phyloP scores from a whole-genome alignment of 129 eudicot species.

The Artemisia annua region DNA sequence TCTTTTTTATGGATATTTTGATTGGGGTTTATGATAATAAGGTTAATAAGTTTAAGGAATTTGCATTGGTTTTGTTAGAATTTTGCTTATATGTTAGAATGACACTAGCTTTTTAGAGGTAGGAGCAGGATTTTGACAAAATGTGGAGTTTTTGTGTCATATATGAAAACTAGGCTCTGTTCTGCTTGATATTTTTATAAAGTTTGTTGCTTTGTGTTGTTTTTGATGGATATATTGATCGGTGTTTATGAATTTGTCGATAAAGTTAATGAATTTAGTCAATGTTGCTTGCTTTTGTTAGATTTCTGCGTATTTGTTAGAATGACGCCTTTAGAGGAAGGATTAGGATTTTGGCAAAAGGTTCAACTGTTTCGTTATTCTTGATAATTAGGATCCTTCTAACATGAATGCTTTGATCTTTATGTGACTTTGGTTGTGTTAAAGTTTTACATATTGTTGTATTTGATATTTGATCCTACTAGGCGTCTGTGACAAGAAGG shows the following conservation, averaged over 20 bases:
- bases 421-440: background rate
- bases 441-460: background rate
- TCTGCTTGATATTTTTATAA: too few species aligned
- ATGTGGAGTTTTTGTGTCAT: too few species aligned
- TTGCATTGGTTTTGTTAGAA: too few species aligned
- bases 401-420: background rate
- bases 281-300: background rate
- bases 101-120: too few species aligned
- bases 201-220: too few species aligned
- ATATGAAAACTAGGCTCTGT: too few species aligned
- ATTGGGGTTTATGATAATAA: too few species aligned
- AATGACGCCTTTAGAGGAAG: slow-evolving; percentile 13
- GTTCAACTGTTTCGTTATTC: slow-evolving; percentile 6
- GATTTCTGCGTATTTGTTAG: slow-evolving; percentile 5
- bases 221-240: too few species aligned
- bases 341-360: slow-evolving; percentile 2
- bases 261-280: background rate
- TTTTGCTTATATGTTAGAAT: too few species aligned
- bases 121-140: too few species aligned
- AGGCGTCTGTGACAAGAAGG: background rate
- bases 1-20: too few species aligned
- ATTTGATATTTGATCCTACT: background rate
- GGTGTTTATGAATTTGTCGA: background rate
- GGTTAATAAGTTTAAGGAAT: too few species aligned
- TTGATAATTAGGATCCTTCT: background rate